phyloP scores from a whole-genome alignment of 768 basidiomycete species.

The Boletus insuetus region DNA sequence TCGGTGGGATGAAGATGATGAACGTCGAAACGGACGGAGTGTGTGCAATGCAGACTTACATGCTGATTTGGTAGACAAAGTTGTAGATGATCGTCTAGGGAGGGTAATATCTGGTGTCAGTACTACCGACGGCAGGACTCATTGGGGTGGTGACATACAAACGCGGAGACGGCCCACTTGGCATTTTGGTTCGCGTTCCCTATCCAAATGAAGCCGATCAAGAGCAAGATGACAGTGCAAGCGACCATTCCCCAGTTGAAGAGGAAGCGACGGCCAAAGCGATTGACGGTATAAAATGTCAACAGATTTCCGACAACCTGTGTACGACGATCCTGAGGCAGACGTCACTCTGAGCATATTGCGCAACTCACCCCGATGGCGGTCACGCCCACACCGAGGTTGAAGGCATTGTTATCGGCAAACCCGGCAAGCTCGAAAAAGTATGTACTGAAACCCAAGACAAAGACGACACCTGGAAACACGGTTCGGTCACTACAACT shows the following conservation, averaged over 20 bases:
- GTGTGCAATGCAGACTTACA: slow-evolving; percentile 11
- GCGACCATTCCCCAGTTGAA: slow-evolving; percentile 29
- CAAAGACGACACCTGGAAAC: slow-evolving; percentile 24
- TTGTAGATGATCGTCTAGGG: slow-evolving; percentile 30
- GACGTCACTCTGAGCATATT: neutral
- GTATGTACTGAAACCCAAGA: slow-evolving; percentile 31
- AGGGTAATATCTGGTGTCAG: neutral
- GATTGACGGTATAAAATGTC: slow-evolving; percentile 25
- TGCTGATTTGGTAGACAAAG: slow-evolving; percentile 27
- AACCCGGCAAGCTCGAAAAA: slow-evolving; percentile 38
- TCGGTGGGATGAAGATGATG: neutral
- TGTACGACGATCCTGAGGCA: neutral
- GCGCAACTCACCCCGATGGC: slow-evolving; percentile 23
- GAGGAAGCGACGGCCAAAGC: slow-evolving; percentile 23
- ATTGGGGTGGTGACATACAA: slow-evolving; percentile 9
- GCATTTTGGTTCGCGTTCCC: slow-evolving; percentile 6
- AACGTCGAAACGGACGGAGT: neutral
- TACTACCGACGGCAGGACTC: neutral
- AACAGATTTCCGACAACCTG: slow-evolving; percentile 28
- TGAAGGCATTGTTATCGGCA: slow-evolving; percentile 26
- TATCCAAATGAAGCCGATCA: slow-evolving; percentile 31
- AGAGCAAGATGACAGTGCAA: slow-evolving; percentile 20
- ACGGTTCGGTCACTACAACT: neutral
- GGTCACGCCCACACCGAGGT: slow-evolving; percentile 29
- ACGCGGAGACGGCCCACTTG: slow-evolving; percentile 23